Evolutionary conservation across 495 filamentous ascomycete species (phyloP).

Genomic region (Parathielavia hyrcaniae): DNA sequence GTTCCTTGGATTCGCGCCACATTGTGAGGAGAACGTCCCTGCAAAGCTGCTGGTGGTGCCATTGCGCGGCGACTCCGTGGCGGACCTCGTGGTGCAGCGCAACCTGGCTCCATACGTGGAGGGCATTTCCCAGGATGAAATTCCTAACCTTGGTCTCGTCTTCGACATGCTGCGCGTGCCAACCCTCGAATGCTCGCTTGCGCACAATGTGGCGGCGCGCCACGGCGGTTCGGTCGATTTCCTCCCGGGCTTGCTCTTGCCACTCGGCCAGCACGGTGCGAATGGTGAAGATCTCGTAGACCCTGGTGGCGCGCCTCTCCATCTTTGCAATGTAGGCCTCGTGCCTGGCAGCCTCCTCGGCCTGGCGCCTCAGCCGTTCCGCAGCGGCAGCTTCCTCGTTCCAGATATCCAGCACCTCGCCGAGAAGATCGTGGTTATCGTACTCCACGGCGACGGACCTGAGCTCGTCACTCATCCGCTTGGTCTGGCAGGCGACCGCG

Average conservation of each 20-base stretch:
- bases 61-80: slow-evolving; percentile 20
- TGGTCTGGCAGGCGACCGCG: slow-evolving; percentile 1
- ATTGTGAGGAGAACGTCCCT: slow-evolving; percentile 16
- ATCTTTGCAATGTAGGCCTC: slow-evolving; percentile 24
- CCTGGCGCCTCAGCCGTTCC: slow-evolving; percentile 16
- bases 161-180: slow-evolving; percentile 66
- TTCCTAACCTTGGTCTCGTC: slow-evolving; percentile 67
- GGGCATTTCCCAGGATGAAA: slow-evolving; percentile 49
- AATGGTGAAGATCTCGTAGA: slow-evolving; percentile 29
- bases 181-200: slow-evolving; percentile 68
- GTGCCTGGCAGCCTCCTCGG: slow-evolving; percentile 22
- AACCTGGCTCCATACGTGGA: slow-evolving; percentile 29
- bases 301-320: slow-evolving; percentile 29
- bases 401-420: slow-evolving; percentile 28
- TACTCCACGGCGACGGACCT: slow-evolving; percentile 13
- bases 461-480: slow-evolving; percentile 12
- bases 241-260: slow-evolving; percentile 24
- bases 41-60: slow-evolving; percentile 15
- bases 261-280: slow-evolving; percentile 21
- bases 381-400: slow-evolving; percentile 12
- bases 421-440: slow-evolving; percentile 24
- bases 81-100: slow-evolving; percentile 30
- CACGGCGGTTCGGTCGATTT: slow-evolving; percentile 46
- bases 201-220: slow-evolving; percentile 65
- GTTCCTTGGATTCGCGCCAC: slow-evolving; percentile 22